phyloP scores from a whole-genome alignment of 495 filamentous ascomycete genomes.

The Arthonia radiata region DNA sequence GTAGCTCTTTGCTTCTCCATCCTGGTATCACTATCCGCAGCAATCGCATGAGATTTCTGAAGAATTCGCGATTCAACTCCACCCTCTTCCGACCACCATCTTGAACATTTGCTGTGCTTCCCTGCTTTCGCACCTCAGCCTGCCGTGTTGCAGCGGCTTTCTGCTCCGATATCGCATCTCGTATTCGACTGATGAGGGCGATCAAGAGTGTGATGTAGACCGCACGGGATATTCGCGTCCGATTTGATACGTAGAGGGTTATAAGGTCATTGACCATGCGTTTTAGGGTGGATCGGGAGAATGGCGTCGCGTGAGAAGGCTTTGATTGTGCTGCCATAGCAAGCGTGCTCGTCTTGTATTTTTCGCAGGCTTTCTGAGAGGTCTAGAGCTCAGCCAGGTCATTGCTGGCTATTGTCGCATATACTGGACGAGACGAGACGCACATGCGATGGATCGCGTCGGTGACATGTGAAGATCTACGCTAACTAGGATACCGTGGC shows the following conservation, averaged over 20 bases:
- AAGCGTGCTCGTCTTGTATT: no score
- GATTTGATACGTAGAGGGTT: conserved; percentile 55
- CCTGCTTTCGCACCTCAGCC: conserved; percentile 28
- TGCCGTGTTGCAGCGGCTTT: conserved; percentile 62
- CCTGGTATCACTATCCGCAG: conserved; percentile 74
- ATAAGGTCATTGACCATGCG: conserved; percentile 49
- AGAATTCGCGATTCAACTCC: conserved; percentile 87
- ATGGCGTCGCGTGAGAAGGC: neutral
- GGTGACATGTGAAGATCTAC: no score
- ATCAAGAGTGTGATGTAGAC: conserved; percentile 83
- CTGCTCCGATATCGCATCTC: conserved; percentile 77
- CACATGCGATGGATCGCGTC: no score
- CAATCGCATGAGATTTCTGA: conserved; percentile 55
- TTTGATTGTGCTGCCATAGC: conserved; percentile 1
- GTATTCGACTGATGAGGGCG: conserved; percentile 68
- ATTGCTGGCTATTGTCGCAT: no score
- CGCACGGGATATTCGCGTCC: conserved; percentile 68
- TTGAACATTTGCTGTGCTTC: neutral
- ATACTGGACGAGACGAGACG: no score
- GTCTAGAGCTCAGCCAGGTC: no score
- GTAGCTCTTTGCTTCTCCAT: conserved; percentile 66
- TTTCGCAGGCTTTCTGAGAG: no score
- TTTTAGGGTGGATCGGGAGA: conserved; percentile 19
- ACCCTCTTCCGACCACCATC: conserved; percentile 44
- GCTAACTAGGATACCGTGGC: no score